Evolutionary conservation across 2,329 filamentous ascomycete species (phyloP).

Genomic region (Fusarium goolgardi): DNA sequence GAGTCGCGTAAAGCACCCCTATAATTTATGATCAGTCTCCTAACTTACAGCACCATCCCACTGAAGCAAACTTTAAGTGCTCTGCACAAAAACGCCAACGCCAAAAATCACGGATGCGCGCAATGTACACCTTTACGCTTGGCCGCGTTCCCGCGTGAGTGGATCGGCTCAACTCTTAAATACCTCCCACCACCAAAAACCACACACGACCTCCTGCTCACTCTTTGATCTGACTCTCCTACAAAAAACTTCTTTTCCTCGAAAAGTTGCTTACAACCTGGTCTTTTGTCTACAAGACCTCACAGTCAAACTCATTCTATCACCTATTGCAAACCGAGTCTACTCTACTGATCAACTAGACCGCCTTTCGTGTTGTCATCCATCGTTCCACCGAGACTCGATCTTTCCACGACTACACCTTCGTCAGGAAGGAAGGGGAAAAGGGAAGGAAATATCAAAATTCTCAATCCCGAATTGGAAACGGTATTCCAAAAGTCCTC

Average conservation of each 20-base stretch:
- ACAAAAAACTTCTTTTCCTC: not conserved
- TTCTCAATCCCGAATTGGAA: not conserved
- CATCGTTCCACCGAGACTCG: constrained; percentile 14
- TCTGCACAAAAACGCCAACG: constrained; percentile 33
- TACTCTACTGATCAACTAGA: constrained; percentile 22
- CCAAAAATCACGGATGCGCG: constrained; percentile 35
- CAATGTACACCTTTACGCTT: not conserved
- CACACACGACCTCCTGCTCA: constrained; percentile 27
- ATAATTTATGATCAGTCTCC: not conserved
- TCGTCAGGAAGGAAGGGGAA: not conserved
- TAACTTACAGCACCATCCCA: constrained; percentile 10
- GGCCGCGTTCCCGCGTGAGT: constrained; percentile 33
- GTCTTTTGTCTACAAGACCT: not conserved
- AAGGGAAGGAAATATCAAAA: not conserved
- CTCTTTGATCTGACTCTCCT: constrained; percentile 12
- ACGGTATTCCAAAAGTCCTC: not conserved
- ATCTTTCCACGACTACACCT: constrained; percentile 14
- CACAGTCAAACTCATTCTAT: not conserved
- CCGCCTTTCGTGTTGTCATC: constrained; percentile 32
- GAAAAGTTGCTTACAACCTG: not conserved
- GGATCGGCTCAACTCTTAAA: constrained; percentile 37
- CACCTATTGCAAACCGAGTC: constrained; percentile 1
- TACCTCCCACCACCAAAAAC: constrained; percentile 37
- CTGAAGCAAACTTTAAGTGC: constrained; percentile 5
- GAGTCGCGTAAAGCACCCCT: constrained; percentile 36